Base-by-base conservation (phyloP, 495 filamentous ascomycete genomes). In the Jackrogersella minutella region DNA sequence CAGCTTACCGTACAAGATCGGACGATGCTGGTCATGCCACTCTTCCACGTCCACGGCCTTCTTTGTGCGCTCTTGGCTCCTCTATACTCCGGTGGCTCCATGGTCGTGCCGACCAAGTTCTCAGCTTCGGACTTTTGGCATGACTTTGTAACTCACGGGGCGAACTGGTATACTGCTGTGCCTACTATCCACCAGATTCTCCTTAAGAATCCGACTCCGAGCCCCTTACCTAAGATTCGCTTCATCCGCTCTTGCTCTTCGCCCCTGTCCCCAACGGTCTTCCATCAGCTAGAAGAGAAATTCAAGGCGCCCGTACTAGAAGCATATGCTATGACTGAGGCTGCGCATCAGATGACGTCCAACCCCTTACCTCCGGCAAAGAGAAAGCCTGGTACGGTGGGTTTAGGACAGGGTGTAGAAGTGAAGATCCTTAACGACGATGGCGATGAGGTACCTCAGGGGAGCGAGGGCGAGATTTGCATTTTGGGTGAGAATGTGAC, bases 301-400 rank as follows among this genome's bases (percentile, higher is more conserved):
- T 89, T 91, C 77, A 79, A 85, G 28, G 90, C 92, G 0, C 92
- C 92, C 2, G 92, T 96, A 2, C 82, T 96, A 8, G 92, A 96
- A 75, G 91, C 91, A 10, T 96, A 96, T 75, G 92, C 92, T 58
- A 96, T 96, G 92, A 96, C 92, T 24, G 92, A 96, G 77, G 92
- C 90, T 19, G 88, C 92, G 8, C 92, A 94, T 76, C 92, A 94
- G 72, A 93, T 96, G 89, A 92, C 91, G 9, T 91, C 88, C 51
- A 95, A 94, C 79, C 91, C 91, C 17, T 83, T 94, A 0, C 91
- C 91, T 0, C 87, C 89, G 0, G 84, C 75, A 17, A 87, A 88
- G 74, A 85, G 91, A 55, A 85, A 87, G 73, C 92, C 92, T 0
- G 92, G 92, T 14, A 89, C 88, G 43, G 91, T 95, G 0, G 91